Base-by-base conservation (phyloP, 2,329 filamentous ascomycete species). In the Aspergillus persii region DNA sequence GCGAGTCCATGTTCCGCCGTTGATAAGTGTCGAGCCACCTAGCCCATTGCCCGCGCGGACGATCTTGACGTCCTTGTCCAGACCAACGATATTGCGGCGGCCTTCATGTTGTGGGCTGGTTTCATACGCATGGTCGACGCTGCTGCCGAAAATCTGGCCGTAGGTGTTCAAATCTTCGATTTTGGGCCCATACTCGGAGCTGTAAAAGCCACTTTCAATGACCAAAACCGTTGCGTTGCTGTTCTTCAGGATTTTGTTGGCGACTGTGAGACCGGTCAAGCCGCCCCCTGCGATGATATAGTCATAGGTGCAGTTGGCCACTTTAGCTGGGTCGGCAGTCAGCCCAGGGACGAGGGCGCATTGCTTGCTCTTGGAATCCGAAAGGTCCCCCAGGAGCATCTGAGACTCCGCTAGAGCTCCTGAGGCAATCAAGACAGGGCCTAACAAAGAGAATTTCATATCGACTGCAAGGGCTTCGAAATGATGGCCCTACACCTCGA, bases 281-380 rank as follows among this genome's bases (percentile, higher is more conserved):
- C 71, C 71, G 50, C 71, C 69, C 8, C 71, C 71, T 26, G 68
- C 69, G 44, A 74, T 66, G 23, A 75, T 58, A 61, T 74, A 74
- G 61, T 74, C 71, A 55, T 61, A 69, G 1, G 58, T 62, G 15
- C 59, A 56, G 4, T 54, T 57, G 11, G 62, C 39, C 4, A 68
- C 56, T 44, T 67, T 36, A 11, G 54, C 58, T 26, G 65, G 66
- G 18, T 68, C 60, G 31, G 54, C 29, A 7, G 29, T 31, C 30
- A 31, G 1, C 5, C 30, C 30, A 31, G 30, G 30, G 30, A 31
- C 3, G 30, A 31, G 30, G 30, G 30, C 30, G 30, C 30, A 31
- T 31, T 31, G 5, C 30, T 31, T 31, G 30, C 6, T 31, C 30
- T 31, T 5, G 30, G 5, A 31, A 31, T 31, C 30, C 5, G 30